Conservation (phyloP, 192 early-diverging fungal genomes). For the Globomyces pollinis-pini region DNA sequence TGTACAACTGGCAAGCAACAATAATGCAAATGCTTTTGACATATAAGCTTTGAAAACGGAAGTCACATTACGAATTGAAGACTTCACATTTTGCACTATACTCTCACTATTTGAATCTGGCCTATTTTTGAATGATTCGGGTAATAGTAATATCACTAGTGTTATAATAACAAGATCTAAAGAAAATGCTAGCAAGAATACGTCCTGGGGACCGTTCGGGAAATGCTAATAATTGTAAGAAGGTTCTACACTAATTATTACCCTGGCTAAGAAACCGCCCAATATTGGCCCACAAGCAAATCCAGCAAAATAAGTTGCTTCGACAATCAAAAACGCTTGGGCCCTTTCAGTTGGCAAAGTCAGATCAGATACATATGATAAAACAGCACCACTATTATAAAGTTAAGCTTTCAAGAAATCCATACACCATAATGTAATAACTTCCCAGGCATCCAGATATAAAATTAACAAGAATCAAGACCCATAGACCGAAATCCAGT, state of each 20-base stretch:
- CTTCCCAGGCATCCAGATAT: constrained; percentile 30
- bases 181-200: constrained; percentile 22
- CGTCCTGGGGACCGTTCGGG: constrained; percentile 19
- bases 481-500: constrained; percentile 23
- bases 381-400: too few relatives aligned
- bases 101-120: too few relatives aligned
- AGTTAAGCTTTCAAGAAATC: too few relatives aligned
- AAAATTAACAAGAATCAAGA: constrained; percentile 22
- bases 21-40: neutral
- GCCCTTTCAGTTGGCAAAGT: constrained; percentile 10
- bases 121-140: neutral
- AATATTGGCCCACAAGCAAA: constrained; percentile 30
- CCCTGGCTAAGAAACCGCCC: constrained; percentile 22
- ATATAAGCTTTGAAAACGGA: neutral
- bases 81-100: neutral
- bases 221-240: constrained; percentile 16
- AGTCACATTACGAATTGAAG: neutral
- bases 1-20: constrained; percentile 12
- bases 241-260: constrained; percentile 9
- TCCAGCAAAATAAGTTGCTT: constrained; percentile 26
- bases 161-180: too few relatives aligned
- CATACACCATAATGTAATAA: constrained; percentile 13
- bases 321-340: constrained; percentile 23
- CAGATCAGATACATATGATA: constrained; percentile 31
- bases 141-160: too few relatives aligned